Percentiles rank a stretch among this genome's conserved stretches.
These are phyloP conservation scores for Phytophthora sp. DNA, from an alignment of 352 stramenopile genomes.

Conservation along the genomic window DNA sequence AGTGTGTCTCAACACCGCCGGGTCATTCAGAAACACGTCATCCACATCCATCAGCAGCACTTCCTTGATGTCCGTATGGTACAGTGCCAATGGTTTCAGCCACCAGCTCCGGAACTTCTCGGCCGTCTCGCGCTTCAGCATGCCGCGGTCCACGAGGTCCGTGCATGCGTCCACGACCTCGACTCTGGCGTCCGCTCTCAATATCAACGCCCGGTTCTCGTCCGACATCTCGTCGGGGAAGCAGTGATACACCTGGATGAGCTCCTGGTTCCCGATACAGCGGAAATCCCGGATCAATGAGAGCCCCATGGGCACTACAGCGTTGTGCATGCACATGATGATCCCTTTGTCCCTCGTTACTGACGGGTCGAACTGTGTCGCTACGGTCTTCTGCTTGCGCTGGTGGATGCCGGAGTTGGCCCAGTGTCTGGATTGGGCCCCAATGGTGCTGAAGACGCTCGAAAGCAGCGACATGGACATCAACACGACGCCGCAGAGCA, in stretches of 20 bases:
- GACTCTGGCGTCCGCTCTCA: conserved; percentile 21
- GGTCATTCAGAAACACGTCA: conserved; percentile 54
- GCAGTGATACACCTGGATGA: conserved; percentile 51
- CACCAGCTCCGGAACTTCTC: conserved; percentile 45
- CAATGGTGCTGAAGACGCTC: conserved; percentile 18
- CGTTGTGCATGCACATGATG: conserved; percentile 44
- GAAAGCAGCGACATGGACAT: conserved; percentile 12
- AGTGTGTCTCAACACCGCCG: conserved; percentile 37
- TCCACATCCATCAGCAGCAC: conserved; percentile 57
- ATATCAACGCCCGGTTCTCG: too few relatives aligned
- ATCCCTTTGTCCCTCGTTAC: conserved; percentile 34
- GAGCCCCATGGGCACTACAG: conserved; percentile 32
- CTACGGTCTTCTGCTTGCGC: conserved; percentile 10
- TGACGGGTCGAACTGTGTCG: conserved; percentile 25
- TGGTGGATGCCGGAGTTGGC: conserved; percentile 16
- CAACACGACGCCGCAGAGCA: conserved; percentile 23
- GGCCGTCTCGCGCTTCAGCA: conserved; percentile 24
- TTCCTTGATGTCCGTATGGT: conserved; percentile 40
- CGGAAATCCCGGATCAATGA: conserved; percentile 42
- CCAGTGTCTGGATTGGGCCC: conserved; percentile 13
- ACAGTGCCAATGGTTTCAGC: conserved; percentile 47
- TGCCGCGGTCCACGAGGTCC: conserved; percentile 27
- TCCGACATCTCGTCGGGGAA: conserved; percentile 39
- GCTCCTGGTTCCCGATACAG: conserved; percentile 42
- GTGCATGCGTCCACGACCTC: conserved; percentile 48